phyloP scores from a whole-genome alignment of 768 basidiomycete species.

The Lactarius quietus region DNA sequence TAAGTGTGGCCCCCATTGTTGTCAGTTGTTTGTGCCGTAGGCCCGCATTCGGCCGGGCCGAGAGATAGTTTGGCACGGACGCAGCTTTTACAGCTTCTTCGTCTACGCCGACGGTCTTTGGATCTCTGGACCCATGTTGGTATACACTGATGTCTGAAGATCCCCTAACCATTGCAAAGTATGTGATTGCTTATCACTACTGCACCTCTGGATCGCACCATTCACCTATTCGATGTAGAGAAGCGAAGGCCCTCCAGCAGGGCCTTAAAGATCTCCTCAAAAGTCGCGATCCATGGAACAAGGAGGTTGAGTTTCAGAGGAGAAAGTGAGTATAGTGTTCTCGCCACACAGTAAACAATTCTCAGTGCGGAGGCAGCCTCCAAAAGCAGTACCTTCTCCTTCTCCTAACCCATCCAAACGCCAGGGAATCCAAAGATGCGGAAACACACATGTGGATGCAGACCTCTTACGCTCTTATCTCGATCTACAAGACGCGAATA shows the following conservation, averaged over 20 bases:
- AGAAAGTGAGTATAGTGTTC: slow-evolving; percentile 60
- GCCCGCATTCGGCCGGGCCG: not conserved
- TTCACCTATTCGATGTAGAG: slow-evolving; percentile 42
- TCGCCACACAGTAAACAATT: slow-evolving; percentile 18
- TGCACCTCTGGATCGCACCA: slow-evolving; percentile 22
- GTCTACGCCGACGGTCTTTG: slow-evolving; percentile 3
- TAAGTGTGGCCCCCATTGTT: not conserved
- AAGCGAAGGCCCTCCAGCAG: slow-evolving; percentile 73
- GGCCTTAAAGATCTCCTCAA: slow-evolving; percentile 73
- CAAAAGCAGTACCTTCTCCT: slow-evolving; percentile 67
- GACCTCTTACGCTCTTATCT: slow-evolving; percentile 83
- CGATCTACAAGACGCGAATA: slow-evolving; percentile 76
- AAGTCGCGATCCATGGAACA: slow-evolving; percentile 74
- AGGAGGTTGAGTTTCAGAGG: slow-evolving; percentile 80
- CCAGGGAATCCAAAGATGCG: slow-evolving; percentile 71
- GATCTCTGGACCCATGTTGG: slow-evolving; percentile 18
- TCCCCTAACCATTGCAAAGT: slow-evolving; percentile 40
- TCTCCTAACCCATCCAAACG: slow-evolving; percentile 63
- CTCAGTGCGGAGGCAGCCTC: slow-evolving; percentile 43
- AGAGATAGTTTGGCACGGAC: not conserved
- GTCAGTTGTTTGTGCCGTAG: not conserved
- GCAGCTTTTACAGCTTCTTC: slow-evolving; percentile 1
- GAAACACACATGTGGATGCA: slow-evolving; percentile 91
- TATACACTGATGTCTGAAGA: slow-evolving; percentile 39
- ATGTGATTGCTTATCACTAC: slow-evolving; percentile 10